A percentile compares a stretch with the other conserved stretches of the same genome.
Evolutionary conservation across 139 green algal genomes (phyloP).

Genomic region (Ettlia oleoabundans): DNA sequence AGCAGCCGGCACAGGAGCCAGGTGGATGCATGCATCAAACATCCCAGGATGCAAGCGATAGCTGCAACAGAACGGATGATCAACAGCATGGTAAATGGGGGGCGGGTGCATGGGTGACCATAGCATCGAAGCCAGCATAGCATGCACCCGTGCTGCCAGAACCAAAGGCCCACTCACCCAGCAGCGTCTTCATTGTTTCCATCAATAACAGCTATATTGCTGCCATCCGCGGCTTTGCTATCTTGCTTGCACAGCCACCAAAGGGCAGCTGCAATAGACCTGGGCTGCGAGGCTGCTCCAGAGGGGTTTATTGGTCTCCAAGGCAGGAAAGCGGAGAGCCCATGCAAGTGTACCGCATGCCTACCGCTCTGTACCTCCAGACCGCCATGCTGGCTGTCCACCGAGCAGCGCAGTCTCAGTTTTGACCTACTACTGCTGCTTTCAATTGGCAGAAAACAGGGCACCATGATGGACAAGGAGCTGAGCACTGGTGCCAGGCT

Average conservation of each 20-base stretch:
- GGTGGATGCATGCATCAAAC: conserved; percentile 65
- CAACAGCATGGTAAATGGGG: conserved; percentile 50
- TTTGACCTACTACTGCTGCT: neutral
- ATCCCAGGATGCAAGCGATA: conserved; percentile 31
- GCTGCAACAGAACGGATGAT: conserved; percentile 19
- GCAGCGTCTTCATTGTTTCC: neutral
- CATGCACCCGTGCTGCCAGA: too few relatives aligned
- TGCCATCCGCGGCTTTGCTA: neutral
- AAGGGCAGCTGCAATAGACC: neutral
- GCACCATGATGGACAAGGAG: conserved; percentile 6
- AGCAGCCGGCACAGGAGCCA: conserved; percentile 49
- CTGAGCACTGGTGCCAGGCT: neutral
- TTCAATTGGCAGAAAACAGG: neutral
- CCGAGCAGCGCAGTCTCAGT: neutral
- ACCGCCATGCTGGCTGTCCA: neutral
- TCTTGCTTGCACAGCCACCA: neutral
- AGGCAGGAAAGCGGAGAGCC: neutral
- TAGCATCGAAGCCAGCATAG: too few relatives aligned
- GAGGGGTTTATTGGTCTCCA: too few relatives aligned
- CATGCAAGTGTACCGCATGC: neutral
- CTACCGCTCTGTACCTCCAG: neutral
- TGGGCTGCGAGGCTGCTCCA: too few relatives aligned
- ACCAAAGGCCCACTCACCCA: neutral
- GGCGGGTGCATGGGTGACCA: neutral
- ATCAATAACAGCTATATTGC: neutral